Evolutionary conservation across 169 alveolate species (phyloP), one percentile per base, ranked within the genome.

Genomic region (Eimeria tenella): DNA sequence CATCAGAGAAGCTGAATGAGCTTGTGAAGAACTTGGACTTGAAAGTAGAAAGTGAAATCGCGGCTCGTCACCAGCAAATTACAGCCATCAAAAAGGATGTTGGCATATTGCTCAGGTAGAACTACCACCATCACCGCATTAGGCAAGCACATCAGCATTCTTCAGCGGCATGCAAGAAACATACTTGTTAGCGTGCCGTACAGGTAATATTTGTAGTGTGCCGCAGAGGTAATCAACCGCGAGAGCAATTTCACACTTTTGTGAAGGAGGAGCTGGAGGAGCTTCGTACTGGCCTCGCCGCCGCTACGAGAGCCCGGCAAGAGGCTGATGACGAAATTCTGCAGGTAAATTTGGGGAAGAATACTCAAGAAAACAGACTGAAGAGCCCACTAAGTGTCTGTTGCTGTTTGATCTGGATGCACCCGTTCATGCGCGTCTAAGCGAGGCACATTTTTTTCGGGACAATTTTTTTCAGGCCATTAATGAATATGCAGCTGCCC

Each of bases 41-140:
- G 21, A 79, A 79, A 79, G 23, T 79, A 50, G 88, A 79, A 19
- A 79, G 71, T 55, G 88, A 79, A 79, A 79, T 79, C 49, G 88
- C 88, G n/a, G 70, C 70, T 49, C 88, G 88, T 9, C 88, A 79
- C 71, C 88, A 79, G 19, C 88, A 79, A 79, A n/a, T 79, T 52
- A 21, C 88, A 79, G n/a, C 71, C 4, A 21, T 79, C 88, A 79
- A 55, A 79, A 79, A 17, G 88, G 88, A 79, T 3, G 56, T 79
- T 23, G 71, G 23, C 88, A 8, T 55, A 19, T 62, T 79, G 8
- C 88, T 79, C 88, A 79, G 88, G 88, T 79, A 65, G 15, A 55
- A 23, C 71, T 79, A 21, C 53, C 55, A n/a, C 8, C 17, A 11
- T 23, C 25, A 15, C 50, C 31, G 42, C 42, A 31, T 2, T 31